Evolutionary conservation across 495 filamentous ascomycete genomes (phyloP), one percentile per base, ranked within the genome.

Genomic region (Lichenothelia convexa): DNA sequence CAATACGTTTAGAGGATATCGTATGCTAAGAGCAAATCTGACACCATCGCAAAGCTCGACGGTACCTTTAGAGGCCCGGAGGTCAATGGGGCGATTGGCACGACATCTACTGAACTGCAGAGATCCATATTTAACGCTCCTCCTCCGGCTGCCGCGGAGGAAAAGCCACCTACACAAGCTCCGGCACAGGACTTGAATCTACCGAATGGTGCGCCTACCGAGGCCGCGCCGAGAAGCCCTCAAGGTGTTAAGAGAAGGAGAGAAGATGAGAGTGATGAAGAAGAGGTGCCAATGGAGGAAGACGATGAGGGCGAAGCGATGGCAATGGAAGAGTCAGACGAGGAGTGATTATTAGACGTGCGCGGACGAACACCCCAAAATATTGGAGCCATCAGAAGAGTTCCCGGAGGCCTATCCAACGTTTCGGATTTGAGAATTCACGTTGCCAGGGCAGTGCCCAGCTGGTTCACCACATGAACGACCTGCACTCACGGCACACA

Each of bases 11-110:
- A 93, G 84, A 78, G 73, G 65, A 86, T 97, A 42, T 61, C 71
- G 24, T 97, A 94, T 53, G 85, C 78, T 16, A 92, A 86, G 46
- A 70, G 72, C 31, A 80, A 83, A 44, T 93, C 86, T 3, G 63
- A 91, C 58, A 70, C 75, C 18, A 73, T 95, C 45, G 73, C 80
- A 9, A 91, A 87, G 54, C 67, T 95, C 26, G 85, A 92, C 45
- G 91, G 89, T 30, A 91, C 82, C 18, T 92, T 83, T 55, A 70
- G 71, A 35, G 63, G 72, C 39, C 74, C 82, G 12, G 51, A 52
- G 19, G 45, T 57, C 5, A 61, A 59, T 13, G 56, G 62, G 4
- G 62, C 58, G 4, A n/a, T n/a, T n/a, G n/a, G n/a, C n/a, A 65
- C 63, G 16, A 68, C 67, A 27, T 68, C 79, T 19, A 82, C 74